phyloP scores from a whole-genome alignment of 805 yeast genomes.

The Wickerhamomyces xylosicus region DNA sequence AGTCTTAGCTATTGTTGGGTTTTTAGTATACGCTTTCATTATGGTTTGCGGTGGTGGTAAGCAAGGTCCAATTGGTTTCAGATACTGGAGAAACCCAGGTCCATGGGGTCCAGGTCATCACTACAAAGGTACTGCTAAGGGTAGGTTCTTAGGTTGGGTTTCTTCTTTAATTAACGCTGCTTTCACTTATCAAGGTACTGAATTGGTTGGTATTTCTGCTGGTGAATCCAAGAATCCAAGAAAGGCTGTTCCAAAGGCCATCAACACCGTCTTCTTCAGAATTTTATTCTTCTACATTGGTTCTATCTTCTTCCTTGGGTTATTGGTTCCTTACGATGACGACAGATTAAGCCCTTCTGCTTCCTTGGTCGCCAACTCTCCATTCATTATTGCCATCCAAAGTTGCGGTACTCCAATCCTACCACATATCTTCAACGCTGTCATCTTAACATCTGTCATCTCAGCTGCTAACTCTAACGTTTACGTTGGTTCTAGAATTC shows the following conservation, averaged over 20 bases:
- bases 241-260: constrained; percentile 44
- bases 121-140: constrained; percentile 38
- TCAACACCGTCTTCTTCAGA: constrained; percentile 57
- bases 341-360: constrained; percentile 28
- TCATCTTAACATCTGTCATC: constrained; percentile 51
- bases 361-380: constrained; percentile 46
- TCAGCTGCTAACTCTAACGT: constrained; percentile 75
- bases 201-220: constrained; percentile 63
- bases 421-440: constrained; percentile 66
- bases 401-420: constrained; percentile 58
- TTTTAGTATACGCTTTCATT: constrained; percentile 53
- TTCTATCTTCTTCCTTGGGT: constrained; percentile 58
- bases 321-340: constrained; percentile 58
- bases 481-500: constrained; percentile 61
- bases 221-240: constrained; percentile 64
- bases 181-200: constrained; percentile 75
- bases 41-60: constrained; percentile 70
- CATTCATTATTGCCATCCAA: constrained; percentile 62
- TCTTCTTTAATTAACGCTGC: constrained; percentile 62
- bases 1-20: constrained; percentile 60
- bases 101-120: constrained; percentile 61
- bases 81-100: constrained; percentile 76
- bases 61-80: constrained; percentile 65
- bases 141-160: constrained; percentile 60
- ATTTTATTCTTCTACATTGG: constrained; percentile 56